phyloP scores from a whole-genome alignment of 1,284 basidiomycete species.

The Butyriboletus appendiculatus region DNA sequence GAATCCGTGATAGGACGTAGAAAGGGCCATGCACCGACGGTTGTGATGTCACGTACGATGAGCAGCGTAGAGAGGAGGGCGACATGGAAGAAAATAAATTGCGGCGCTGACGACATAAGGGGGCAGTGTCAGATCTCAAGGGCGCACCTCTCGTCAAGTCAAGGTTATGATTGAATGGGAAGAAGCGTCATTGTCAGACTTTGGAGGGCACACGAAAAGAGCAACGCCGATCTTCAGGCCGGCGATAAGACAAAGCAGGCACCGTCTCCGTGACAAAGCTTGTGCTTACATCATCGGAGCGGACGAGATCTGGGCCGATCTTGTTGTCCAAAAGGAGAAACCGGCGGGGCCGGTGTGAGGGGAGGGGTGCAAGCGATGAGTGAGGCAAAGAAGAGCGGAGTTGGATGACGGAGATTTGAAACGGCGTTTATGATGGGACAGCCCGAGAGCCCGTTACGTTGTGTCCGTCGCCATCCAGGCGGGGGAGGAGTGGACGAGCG shows the following conservation, averaged over 20 bases:
- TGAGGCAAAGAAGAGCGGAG: too few species aligned
- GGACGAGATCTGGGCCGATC: background rate
- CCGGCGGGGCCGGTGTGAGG: conserved; percentile 5
- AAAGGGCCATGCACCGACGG: background rate
- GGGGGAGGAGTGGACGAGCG: background rate
- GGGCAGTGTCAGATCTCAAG: too few species aligned
- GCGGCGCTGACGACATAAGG: too few species aligned
- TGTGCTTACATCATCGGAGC: background rate
- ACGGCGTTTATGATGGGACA: conserved; percentile 25
- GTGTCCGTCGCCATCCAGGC: background rate
- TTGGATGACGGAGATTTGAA: conserved; percentile 11
- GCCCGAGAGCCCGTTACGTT: background rate
- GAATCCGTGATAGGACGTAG: background rate
- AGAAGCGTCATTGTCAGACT: conserved; percentile 1
- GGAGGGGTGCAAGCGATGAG: too few species aligned
- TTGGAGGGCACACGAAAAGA: conserved; percentile 12
- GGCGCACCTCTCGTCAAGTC: background rate
- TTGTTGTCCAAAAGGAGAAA: too few species aligned
- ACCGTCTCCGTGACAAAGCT: conserved; percentile 4
- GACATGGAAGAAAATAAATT: too few species aligned
- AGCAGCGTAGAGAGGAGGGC: too few species aligned
- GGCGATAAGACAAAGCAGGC: conserved; percentile 21
- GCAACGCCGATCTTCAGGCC: conserved; percentile 20
- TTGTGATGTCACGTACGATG: background rate
- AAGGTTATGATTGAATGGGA: conserved; percentile 5